phyloP scores from a whole-genome alignment of 305 asterid genomes.

The Solanum chacoense region DNA sequence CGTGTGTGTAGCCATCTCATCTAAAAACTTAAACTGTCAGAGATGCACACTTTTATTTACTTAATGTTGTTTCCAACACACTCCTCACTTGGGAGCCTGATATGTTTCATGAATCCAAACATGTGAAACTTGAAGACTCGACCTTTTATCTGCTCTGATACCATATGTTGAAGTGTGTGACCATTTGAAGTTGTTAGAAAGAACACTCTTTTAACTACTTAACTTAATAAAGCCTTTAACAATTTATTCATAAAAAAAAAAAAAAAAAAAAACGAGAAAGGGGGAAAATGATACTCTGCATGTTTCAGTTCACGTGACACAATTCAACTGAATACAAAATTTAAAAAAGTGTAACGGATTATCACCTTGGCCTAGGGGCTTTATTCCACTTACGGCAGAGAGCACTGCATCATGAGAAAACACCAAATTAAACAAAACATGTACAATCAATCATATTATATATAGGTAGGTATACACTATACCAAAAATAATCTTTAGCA shows the following conservation, averaged over 20 bases:
- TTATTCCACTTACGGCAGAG: constrained; percentile 75
- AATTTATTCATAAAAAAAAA: not conserved
- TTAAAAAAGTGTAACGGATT: not conserved
- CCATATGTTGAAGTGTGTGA: not conserved
- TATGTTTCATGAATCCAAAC: not conserved
- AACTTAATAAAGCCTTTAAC: not conserved
- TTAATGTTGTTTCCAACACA: not conserved
- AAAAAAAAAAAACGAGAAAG: accelerated
- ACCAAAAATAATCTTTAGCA: not conserved
- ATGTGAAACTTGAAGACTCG: not conserved
- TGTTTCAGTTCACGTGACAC: accelerated
- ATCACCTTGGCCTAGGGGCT: constrained; percentile 30
- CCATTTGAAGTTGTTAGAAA: not conserved
- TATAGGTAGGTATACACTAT: not conserved
- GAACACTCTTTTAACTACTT: not conserved
- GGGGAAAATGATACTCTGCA: accelerated
- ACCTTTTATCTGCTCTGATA: not conserved
- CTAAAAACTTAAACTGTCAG: not conserved
- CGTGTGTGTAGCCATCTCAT: not conserved
- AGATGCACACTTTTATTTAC: not conserved
- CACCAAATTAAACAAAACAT: not conserved
- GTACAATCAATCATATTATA: not conserved
- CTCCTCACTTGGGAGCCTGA: not conserved
- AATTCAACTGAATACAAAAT: not conserved
- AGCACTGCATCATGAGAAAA: constrained; percentile 35